These are phyloP conservation scores for Acacia pycnantha DNA, from an alignment of 331 rosid species.

Conservation along the genomic window DNA sequence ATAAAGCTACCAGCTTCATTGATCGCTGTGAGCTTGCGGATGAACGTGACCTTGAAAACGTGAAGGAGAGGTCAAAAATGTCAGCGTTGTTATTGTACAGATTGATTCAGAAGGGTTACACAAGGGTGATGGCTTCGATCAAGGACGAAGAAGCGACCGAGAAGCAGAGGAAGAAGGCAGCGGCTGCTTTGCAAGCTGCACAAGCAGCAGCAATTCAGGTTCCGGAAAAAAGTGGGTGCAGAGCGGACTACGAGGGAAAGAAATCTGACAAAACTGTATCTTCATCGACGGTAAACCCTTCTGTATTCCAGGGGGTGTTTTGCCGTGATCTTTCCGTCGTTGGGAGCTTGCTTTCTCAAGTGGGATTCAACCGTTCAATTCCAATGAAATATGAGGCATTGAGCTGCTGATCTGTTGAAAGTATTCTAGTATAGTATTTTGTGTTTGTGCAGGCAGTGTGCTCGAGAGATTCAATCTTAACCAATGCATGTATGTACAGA, in stretches of 20 bases:
- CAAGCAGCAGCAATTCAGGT: constrained; percentile 49
- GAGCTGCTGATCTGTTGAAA: constrained; percentile 49
- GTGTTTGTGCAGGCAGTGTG: neutral
- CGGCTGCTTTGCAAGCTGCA: constrained; percentile 45
- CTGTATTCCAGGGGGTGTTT: constrained; percentile 77
- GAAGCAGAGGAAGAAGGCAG: constrained; percentile 55
- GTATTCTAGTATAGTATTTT: neutral
- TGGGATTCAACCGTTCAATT: constrained; percentile 72
- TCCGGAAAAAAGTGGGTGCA: constrained; percentile 34
- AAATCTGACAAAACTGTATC: constrained; percentile 26
- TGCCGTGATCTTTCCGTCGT: constrained; percentile 84
- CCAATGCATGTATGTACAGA: neutral
- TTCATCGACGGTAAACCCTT: constrained; percentile 31
- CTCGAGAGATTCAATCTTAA: neutral
- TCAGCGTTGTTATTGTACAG: constrained; percentile 67
- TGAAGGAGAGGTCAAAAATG: constrained; percentile 76
- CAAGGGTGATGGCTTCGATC: constrained; percentile 51
- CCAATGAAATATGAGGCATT: constrained; percentile 79
- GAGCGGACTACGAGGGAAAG: constrained; percentile 24
- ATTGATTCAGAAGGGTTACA: constrained; percentile 82
- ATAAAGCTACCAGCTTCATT: constrained; percentile 61
- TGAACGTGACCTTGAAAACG: constrained; percentile 67
- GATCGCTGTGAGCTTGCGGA: constrained; percentile 79
- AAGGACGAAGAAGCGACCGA: constrained; percentile 64
- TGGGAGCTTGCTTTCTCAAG: constrained; percentile 77